A percentile compares a stretch with the other conserved stretches of the same genome.
These are phyloP conservation scores for Cytospora schulzeri DNA, from an alignment of 2,329 filamentous ascomycete species.

Conservation along the genomic window DNA sequence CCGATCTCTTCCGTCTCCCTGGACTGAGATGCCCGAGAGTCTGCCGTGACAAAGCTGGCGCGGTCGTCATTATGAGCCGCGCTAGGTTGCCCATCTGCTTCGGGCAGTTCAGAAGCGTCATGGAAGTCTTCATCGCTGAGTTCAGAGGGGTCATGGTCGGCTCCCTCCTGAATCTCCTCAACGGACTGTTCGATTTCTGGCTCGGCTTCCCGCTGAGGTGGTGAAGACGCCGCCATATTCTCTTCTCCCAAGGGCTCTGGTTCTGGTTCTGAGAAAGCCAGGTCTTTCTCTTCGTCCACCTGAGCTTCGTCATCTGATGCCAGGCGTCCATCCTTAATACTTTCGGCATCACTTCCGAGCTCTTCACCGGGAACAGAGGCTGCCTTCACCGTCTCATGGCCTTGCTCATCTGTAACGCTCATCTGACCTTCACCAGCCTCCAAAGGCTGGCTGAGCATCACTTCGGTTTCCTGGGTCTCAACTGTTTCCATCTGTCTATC, in stretches of 20 bases:
- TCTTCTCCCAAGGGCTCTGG: constrained; percentile 10
- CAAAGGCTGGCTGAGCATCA: neutral
- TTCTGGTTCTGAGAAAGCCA: constrained; percentile 5
- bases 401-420: neutral
- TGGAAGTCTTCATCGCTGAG: constrained; percentile 11
- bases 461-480: constrained; percentile 10
- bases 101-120: constrained; percentile 13
- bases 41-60: constrained; percentile 19
- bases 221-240: neutral
- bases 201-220: neutral
- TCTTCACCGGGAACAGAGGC: neutral
- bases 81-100: constrained; percentile 2
- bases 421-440: neutral
- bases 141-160: constrained; percentile 1
- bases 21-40: constrained; percentile 19
- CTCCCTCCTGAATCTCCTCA: neutral
- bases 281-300: constrained; percentile 3
- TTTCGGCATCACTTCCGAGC: constrained; percentile 9
- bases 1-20: constrained; percentile 15
- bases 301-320: constrained; percentile 3
- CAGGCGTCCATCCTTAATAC: constrained; percentile 8
- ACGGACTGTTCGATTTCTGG: neutral
- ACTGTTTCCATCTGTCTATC: neutral
- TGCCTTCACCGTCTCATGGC: constrained; percentile 4
- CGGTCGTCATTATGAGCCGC: constrained; percentile 8